A percentile compares a stretch with the other conserved stretches of the same genome.
Conservation (phyloP, 2,329 filamentous ascomycete genomes). For the Simplicillium aogashimaense region DNA sequence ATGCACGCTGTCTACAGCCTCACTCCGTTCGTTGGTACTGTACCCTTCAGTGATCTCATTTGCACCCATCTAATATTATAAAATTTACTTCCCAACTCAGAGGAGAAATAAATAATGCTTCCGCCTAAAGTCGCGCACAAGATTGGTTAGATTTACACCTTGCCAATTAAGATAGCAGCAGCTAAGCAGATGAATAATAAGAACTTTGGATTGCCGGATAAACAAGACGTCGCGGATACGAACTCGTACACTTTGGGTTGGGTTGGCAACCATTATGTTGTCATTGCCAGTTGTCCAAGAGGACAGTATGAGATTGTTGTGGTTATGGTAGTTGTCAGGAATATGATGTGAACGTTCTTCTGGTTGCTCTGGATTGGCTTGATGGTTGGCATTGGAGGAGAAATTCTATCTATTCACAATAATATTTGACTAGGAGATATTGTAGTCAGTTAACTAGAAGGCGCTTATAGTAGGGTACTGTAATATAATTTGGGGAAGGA, state of each 20-base stretch:
- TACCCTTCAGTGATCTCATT: no score
- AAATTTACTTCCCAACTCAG: no score
- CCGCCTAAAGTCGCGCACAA: neutral
- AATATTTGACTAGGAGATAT: conserved; percentile 1
- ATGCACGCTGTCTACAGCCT: no score
- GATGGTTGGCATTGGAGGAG: conserved; percentile 2
- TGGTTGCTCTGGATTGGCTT: neutral
- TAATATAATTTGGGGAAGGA: neutral
- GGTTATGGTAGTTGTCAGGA: neutral
- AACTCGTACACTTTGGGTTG: neutral
- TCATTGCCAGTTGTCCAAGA: neutral
- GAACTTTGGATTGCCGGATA: neutral
- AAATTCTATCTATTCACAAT: neutral
- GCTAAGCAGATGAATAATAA: neutral
- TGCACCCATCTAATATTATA: no score
- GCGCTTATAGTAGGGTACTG: neutral
- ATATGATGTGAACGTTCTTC: neutral
- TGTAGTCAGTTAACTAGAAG: neutral
- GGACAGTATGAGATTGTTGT: neutral
- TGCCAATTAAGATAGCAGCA: neutral
- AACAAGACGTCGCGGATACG: neutral
- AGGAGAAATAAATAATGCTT: neutral
- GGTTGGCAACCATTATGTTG: neutral
- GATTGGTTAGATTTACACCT: neutral
- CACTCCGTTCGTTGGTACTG: no score